Percentiles rank a stretch among this genome's conserved stretches.
phyloP scores from a whole-genome alignment of 106 monocot genomes.

The Dioscorea dumetorum region DNA sequence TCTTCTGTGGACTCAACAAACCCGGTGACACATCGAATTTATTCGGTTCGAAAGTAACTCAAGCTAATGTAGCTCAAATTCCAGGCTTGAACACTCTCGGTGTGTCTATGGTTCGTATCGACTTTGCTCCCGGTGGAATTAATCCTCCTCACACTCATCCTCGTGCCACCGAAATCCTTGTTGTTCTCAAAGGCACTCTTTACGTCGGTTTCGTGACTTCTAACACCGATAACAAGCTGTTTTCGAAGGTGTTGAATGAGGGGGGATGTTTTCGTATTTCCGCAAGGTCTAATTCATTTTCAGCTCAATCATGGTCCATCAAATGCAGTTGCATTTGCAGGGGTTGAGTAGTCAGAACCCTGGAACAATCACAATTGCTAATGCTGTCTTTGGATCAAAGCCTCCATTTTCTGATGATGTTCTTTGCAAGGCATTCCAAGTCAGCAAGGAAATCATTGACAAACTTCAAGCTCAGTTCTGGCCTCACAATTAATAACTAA shows the following conservation, averaged over 20 bases:
- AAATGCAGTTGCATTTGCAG: neutral
- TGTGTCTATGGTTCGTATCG: slow-evolving; percentile 1
- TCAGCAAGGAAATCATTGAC: slow-evolving; percentile 5
- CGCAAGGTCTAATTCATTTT: slow-evolving; percentile 6
- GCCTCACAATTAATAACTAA: slow-evolving; percentile 1
- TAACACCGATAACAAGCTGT: slow-evolving; percentile 1
- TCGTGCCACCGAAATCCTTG: slow-evolving; percentile 1
- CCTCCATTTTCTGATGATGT: slow-evolving; percentile 5
- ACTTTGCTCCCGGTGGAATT: slow-evolving; percentile 2
- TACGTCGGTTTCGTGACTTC: slow-evolving; percentile 12
- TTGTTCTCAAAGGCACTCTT: neutral
- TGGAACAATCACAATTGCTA: neutral
- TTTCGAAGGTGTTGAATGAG: neutral
- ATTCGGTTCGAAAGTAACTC: neutral
- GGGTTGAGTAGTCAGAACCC: slow-evolving; percentile 5
- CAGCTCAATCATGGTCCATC: neutral
- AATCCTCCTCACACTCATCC: slow-evolving; percentile 11
- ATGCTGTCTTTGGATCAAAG: slow-evolving; percentile 3
- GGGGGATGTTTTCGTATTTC: slow-evolving; percentile 10
- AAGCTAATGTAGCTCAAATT: neutral
- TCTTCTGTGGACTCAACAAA: slow-evolving; percentile 3
- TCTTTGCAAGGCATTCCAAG: slow-evolving; percentile 10
- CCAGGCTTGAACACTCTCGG: slow-evolving; percentile 10
- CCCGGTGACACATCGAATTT: neutral
- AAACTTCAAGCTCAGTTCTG: neutral